Evolutionary conservation across 2,329 filamentous ascomycete genomes (phyloP), one percentile per base, ranked within the genome.

Genomic region (Meredithiella fracta): DNA sequence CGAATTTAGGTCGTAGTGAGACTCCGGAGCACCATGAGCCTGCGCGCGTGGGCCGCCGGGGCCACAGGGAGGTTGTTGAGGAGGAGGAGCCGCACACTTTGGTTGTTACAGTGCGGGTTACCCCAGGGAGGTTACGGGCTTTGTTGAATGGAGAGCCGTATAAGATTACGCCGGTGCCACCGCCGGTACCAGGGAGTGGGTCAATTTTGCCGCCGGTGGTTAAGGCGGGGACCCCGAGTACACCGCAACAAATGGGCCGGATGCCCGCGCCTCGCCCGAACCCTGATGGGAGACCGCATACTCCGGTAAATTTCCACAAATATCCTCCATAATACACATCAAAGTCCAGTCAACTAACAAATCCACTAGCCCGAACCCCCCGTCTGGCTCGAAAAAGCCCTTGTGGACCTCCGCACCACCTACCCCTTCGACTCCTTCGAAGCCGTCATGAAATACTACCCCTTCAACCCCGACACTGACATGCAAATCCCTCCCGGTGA

Each of bases 361-460:
- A 64, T 22, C 40, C 3, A 15, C 17, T 25, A 94, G 88, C 87
- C 89, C 58, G 80, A 86, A 6, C 82, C 89, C 17, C 90, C 91
- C n/a, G 73, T 79, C 57, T 97, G 92, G 92, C 84, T 98, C 56
- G 73, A 76, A 57, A 70, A 76, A 38, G 84, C 86, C 54, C 78
- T 97, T n/a, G 73, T 78, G 58, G 75, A 80, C 23, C 78, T 97
- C 57, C 72, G 73, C 62, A 80, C 80, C 62, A 73, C 75, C 59
- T 91, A 95, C 64, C 83, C 86, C 2, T 78, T 83, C 62, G 89
- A 96, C 67, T 77, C 78, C 29, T 97, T 97, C 66, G 88, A 95
- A 68, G 85, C 82, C 55, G 78, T 84, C 22, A 98, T 98, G 92
- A 87, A 89, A 59, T 90, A 94, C 68, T 86, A 81, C 23, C 82